A percentile compares a stretch with the other conserved stretches of the same genome.
These are phyloP conservation scores for Pontederia crassipes DNA, from an alignment of 176 grass and related monocot species.

Conservation along the genomic window DNA sequence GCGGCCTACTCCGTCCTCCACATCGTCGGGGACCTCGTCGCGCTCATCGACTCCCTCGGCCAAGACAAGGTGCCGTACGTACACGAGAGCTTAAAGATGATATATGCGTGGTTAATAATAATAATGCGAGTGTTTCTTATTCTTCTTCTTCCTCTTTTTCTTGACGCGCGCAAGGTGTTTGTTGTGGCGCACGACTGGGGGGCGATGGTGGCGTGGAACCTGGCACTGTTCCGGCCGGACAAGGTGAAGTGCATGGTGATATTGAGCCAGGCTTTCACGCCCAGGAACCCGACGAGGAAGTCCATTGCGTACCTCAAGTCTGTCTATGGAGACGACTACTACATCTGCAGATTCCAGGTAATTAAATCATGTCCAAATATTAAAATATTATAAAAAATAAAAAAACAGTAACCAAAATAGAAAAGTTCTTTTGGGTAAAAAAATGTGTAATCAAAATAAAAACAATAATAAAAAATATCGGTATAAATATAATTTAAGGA, in stretches of 20 bases:
- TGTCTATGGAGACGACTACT: constrained; percentile 7
- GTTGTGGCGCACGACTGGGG: constrained; percentile 11
- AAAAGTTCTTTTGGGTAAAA: no score
- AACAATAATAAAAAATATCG: no score
- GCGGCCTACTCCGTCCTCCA: constrained; percentile 3
- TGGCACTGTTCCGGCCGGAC: constrained; percentile 7
- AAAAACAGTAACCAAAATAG: no score
- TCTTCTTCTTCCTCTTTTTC: no score
- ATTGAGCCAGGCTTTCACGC: background rate
- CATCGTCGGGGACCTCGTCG: constrained; percentile 10
- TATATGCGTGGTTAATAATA: background rate
- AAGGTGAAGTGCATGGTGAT: constrained; percentile 13
- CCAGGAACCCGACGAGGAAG: constrained; percentile 2
- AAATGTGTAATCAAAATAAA: no score
- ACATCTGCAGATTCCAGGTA: constrained; percentile 8
- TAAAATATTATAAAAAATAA: no score
- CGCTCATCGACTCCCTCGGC: constrained; percentile 7
- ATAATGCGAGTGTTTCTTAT: background rate
- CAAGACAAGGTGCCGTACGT: background rate
- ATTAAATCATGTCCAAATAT: no score
- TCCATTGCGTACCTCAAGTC: background rate
- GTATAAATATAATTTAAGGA: no score
- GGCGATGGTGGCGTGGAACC: constrained; percentile 8
- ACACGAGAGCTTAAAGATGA: background rate
- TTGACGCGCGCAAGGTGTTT: background rate